Evolutionary conservation across 2,329 filamentous ascomycete species (phyloP), one percentile per base, ranked within the genome.

Genomic region (Penicillium sclerotiorum): DNA sequence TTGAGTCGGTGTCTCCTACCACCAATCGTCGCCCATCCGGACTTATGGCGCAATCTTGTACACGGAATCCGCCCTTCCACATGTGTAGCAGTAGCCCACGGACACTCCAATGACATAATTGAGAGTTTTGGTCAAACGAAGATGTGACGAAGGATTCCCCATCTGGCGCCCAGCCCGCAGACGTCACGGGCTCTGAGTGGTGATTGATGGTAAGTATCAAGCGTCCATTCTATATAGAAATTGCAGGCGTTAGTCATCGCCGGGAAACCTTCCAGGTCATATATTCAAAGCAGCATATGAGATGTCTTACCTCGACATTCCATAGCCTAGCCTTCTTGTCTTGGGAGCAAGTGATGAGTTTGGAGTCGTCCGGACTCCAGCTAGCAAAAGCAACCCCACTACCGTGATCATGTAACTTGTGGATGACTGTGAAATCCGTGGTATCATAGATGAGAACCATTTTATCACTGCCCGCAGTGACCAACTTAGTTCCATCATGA

Each of bases 361-460:
- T 89, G 1, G 81, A 81, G 71, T 95, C 90, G 69, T 99, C 90
- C 5, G 92, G 94, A 66, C 92, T 96, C 90, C 94, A 99, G 1
- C 89, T 80, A 4, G 95, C 74, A 62, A 92, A 90, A 17, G 88
- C 86, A 11, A 96, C 86, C 1, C 89, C 87, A 2, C 75, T 75
- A 1, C 82, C 78, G 60, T 95, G 89, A 4, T 86, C 84, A 4
- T 76, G 75, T 8, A 95, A 74, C 38, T 71, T 78, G 48, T 85
- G 80, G 3, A 88, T 63, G 7, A 88, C 74, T 13, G 81, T 74
- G 65, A 92, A 95, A 1, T 81, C 82, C 2, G 77, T 76, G 0
- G 89, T 87, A 48, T 95, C 87, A 75, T 94, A 97, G 49, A 99
- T 88, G 47, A 90, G 80, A 40, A 95, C 87, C 7, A 81, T 79